A percentile compares a stretch with the other conserved stretches of the same genome.
Evolutionary conservation across 768 basidiomycete genomes (phyloP).

Genomic region (Coprinellus micaceus): DNA sequence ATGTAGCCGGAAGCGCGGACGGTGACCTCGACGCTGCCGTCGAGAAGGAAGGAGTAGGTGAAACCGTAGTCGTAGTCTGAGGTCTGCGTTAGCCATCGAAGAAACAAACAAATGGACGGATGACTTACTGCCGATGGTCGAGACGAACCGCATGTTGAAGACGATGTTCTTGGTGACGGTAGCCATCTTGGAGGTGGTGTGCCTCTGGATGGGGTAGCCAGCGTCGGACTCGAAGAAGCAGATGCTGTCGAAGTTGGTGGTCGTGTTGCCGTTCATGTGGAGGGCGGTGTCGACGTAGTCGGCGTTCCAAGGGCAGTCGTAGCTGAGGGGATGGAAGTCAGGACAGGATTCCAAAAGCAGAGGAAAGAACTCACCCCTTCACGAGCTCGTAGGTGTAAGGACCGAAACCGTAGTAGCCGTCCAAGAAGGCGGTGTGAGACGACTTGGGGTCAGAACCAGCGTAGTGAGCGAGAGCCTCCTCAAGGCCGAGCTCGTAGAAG

Average conservation of each 20-base stretch:
- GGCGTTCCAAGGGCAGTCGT: slow-evolving; percentile 1
- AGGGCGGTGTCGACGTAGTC: slow-evolving; percentile 1
- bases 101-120: not conserved
- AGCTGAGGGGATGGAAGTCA: not conserved
- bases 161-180: slow-evolving; percentile 5
- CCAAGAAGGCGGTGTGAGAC: slow-evolving; percentile 1
- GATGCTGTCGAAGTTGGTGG: not conserved
- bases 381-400: not conserved
- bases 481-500: slow-evolving; percentile 5
- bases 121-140: slow-evolving; percentile 1
- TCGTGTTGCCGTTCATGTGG: slow-evolving; percentile 5
- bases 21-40: slow-evolving; percentile 3
- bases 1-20: slow-evolving; percentile 5
- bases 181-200: not conserved
- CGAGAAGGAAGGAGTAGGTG: slow-evolving; percentile 1
- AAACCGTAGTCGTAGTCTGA: slow-evolving; percentile 4
- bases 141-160: slow-evolving; percentile 6
- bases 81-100: no score
- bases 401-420: slow-evolving; percentile 1
- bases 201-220: slow-evolving; percentile 1
- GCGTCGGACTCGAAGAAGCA: slow-evolving; percentile 6
- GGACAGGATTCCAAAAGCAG: no score
- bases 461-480: slow-evolving; percentile 4
- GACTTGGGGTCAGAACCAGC: slow-evolving; percentile 4
- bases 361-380: not conserved